phyloP scores from a whole-genome alignment of 1,284 basidiomycete genomes.

The Meripilus lineatus region DNA sequence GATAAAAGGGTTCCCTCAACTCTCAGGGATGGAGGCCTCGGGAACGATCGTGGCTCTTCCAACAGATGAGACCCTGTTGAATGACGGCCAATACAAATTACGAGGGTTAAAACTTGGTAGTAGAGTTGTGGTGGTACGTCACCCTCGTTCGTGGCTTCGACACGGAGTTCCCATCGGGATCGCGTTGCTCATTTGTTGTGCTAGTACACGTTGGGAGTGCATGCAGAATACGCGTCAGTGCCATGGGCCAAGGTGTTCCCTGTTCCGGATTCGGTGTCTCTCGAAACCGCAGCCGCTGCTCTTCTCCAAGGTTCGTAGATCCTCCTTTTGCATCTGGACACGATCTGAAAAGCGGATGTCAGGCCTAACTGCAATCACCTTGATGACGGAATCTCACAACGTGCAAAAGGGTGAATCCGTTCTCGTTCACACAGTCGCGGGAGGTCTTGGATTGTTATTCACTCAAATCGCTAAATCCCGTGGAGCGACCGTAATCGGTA shows the following conservation, averaged over 20 bases:
- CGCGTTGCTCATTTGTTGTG: not conserved
- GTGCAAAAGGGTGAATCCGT: slow-evolving; percentile 74
- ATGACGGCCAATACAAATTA: slow-evolving; percentile 32
- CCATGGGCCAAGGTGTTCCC: slow-evolving; percentile 62
- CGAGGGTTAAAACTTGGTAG: slow-evolving; percentile 39
- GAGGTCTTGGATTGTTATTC: slow-evolving; percentile 63
- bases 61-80: slow-evolving; percentile 29
- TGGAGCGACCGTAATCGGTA: slow-evolving; percentile 91
- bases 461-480: slow-evolving; percentile 59
- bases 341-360: not conserved
- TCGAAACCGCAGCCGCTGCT: slow-evolving; percentile 62
- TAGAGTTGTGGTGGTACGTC: slow-evolving; percentile 37
- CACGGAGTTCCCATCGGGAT: slow-evolving; percentile 16
- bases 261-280: slow-evolving; percentile 56
- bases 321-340: not conserved
- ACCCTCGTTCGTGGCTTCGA: slow-evolving; percentile 34
- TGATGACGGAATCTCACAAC: slow-evolving; percentile 80
- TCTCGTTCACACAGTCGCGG: slow-evolving; percentile 88
- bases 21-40: slow-evolving; percentile 57
- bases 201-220: slow-evolving; percentile 37
- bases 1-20: slow-evolving; percentile 42
- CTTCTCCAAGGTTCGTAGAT: slow-evolving; percentile 55
- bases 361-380: slow-evolving; percentile 69
- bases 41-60: slow-evolving; percentile 55
- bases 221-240: slow-evolving; percentile 75